Evolutionary conservation across 208 protist genomes (phyloP).

Genomic region (Lotmaria passim): DNA sequence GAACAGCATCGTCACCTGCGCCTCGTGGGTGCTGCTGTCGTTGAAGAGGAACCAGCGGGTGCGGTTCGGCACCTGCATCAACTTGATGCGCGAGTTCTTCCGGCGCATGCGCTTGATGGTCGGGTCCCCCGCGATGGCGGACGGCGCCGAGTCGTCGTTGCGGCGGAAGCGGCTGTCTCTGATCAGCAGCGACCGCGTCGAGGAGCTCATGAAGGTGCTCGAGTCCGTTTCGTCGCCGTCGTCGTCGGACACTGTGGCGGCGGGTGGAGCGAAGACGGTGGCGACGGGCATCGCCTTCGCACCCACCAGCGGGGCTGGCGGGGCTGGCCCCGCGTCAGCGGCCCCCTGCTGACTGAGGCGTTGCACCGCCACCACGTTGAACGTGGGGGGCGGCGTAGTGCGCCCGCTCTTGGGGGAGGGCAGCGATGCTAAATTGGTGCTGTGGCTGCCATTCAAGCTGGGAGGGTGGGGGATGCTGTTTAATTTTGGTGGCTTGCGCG

Average conservation of each 20-base stretch:
- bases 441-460: not conserved
- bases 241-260: not conserved
- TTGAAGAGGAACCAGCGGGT: conserved; percentile 65
- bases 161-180: conserved; percentile 39
- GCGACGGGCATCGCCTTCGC: not conserved
- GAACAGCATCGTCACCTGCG: conserved; percentile 46
- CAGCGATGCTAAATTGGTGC: not conserved
- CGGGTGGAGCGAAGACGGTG: not conserved
- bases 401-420: not conserved
- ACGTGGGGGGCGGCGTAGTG: not conserved
- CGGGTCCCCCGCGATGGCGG: not conserved
- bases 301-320: not conserved
- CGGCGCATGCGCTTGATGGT: conserved; percentile 21
- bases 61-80: conserved; percentile 31
- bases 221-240: conserved; percentile 4
- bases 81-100: conserved; percentile 28
- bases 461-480: not conserved
- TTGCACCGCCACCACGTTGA: conserved; percentile 1
- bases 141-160: not conserved
- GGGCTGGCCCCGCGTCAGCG: not conserved
- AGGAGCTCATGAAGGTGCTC: not conserved
- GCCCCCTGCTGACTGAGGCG: not conserved
- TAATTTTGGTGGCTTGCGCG: not conserved
- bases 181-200: conserved; percentile 32
- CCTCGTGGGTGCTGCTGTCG: conserved; percentile 59